These are phyloP conservation scores for Cordyceps militaris DNA, from an alignment of 2,329 filamentous ascomycete species.

Conservation along the genomic window DNA sequence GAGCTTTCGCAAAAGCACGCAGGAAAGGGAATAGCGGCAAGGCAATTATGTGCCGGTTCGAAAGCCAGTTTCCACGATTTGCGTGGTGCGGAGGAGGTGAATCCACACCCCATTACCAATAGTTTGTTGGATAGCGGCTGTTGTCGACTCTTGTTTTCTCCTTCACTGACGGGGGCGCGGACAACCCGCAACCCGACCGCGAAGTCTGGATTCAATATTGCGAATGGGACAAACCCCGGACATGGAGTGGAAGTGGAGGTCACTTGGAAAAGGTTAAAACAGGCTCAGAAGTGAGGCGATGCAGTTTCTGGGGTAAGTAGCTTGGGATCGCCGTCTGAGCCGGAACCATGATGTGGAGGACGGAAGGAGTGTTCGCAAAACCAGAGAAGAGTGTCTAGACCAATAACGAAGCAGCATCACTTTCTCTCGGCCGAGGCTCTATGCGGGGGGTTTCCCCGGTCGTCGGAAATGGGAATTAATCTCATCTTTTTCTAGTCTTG, in stretches of 20 bases:
- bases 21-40: not conserved
- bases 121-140: not conserved
- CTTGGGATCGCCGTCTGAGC: not conserved
- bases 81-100: not conserved
- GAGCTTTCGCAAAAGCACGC: not conserved
- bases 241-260: too few species aligned
- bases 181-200: too few species aligned
- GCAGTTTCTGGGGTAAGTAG: not conserved
- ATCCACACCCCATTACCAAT: not conserved
- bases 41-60: conserved; percentile 10
- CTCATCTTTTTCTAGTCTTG: not conserved
- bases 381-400: not conserved
- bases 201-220: too few species aligned
- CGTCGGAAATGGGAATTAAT: conserved; percentile 1
- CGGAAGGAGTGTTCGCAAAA: not conserved
- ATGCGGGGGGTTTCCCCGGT: not conserved
- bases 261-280: not conserved
- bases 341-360: not conserved
- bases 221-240: too few species aligned
- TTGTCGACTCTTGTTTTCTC: not conserved
- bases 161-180: too few species aligned
- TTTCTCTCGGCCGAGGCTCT: conserved; percentile 8
- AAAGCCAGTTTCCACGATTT: not conserved
- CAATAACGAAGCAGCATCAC: not conserved
- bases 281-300: not conserved